Base-by-base conservation (phyloP, 148 eudicot genomes). In the Suaeda aralocaspica region DNA sequence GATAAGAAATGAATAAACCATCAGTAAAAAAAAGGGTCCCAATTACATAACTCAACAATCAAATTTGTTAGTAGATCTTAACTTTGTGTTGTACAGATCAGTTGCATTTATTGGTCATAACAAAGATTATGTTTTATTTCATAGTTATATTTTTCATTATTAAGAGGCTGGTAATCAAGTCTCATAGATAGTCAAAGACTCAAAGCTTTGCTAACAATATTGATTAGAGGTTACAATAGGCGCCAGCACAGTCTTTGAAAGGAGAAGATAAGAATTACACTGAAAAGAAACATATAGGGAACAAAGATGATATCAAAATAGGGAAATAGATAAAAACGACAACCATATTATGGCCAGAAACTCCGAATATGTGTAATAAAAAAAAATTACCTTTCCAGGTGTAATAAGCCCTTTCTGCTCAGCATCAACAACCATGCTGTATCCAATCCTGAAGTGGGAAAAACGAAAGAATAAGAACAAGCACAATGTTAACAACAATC, bases 401-500 rank as follows among this genome's bases (percentile, higher is more conserved):
- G 89, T 89, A 66, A 94, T 94, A 58, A 79, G 74, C 55, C 97
- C 98, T 76, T 57, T 81, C 76, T 87, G 79, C 83, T 94, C 99
- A 61, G 97, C 98, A 81, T 94, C 97, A 72, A 82, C 42, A 34
- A 94, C 84, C 98, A 94, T 94, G 81, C 97, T 91, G 79, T 84
- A 84, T 50, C 98, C 97, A 70, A 94, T 94, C 91, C 99, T 94
- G 88, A 74, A 77, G 84, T 48, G 41, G 67, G 34, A 36, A 46
- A 68, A 71, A 59, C 46, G 19, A 28, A 36, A 64, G 58, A 45
- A 59, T 66, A 53, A 77, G 67, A 7, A 39, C 72, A 77, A 66
- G 22, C 14, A 34, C 11, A 49, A 57, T 36, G 4, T 49, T 21
- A 56, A 12, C 6, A 33, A 18, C 15, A 19, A 19, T 2, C 1